phyloP scores from a whole-genome alignment of 352 stramenopile species.

The Phytophthora capsici region DNA sequence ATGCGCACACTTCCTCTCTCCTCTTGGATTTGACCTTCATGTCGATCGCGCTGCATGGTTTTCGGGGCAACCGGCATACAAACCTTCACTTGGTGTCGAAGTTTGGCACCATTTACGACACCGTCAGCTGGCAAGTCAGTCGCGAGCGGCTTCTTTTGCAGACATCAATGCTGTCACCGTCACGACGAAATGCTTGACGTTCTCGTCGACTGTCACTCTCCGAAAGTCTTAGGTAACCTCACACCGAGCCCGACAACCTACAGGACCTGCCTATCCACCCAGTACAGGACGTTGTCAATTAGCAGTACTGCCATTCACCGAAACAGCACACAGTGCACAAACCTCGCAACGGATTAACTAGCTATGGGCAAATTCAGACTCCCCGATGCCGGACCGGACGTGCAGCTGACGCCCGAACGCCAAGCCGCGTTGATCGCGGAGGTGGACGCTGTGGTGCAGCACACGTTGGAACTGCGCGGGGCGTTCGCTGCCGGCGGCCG shows the following conservation, averaged over 20 bases:
- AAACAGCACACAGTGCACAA: constrained; percentile 14
- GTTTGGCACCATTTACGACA: constrained; percentile 10
- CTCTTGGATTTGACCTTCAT: constrained; percentile 27
- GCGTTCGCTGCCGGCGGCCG: constrained; percentile 29
- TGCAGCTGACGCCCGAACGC: constrained; percentile 25
- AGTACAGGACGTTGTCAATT: neutral
- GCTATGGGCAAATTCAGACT: constrained; percentile 41
- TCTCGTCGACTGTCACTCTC: constrained; percentile 18
- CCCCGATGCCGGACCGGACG: constrained; percentile 19
- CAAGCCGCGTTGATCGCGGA: constrained; percentile 23
- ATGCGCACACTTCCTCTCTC: constrained; percentile 25
- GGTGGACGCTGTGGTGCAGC: constrained; percentile 32
- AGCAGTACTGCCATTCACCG: constrained; percentile 18
- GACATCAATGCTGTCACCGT: constrained; percentile 16
- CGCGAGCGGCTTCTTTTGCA: constrained; percentile 24
- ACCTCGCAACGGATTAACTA: constrained; percentile 2
- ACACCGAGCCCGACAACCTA: neutral
- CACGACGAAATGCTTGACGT: neutral
- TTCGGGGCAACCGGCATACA: constrained; percentile 17
- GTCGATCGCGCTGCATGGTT: constrained; percentile 1
- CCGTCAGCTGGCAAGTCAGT: constrained; percentile 20
- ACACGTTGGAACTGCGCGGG: constrained; percentile 36
- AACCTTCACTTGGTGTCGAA: neutral
- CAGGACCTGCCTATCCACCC: neutral
- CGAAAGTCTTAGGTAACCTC: constrained; percentile 19